These are phyloP conservation scores for Spathaspora sp. DNA, from an alignment of 1,139 yeast genomes.

Conservation along the genomic window DNA sequence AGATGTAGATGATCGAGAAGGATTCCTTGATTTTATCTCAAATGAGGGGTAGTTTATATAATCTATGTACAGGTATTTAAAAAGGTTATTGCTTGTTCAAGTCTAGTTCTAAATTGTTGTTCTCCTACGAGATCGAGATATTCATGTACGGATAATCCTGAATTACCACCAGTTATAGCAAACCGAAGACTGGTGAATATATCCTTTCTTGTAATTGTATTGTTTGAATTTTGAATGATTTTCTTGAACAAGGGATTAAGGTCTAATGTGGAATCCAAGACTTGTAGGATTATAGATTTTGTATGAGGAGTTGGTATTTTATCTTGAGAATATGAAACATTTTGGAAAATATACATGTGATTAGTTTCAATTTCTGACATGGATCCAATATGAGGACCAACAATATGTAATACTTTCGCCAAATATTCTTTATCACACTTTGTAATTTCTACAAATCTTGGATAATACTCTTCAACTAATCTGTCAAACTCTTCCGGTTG, in stretches of 20 bases:
- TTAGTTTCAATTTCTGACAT: constrained; percentile 46
- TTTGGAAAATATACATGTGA: constrained; percentile 51
- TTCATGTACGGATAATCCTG: constrained; percentile 70
- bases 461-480: constrained; percentile 31
- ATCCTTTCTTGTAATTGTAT: constrained; percentile 38
- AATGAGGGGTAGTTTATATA: neutral
- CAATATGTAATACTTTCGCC: constrained; percentile 22
- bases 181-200: constrained; percentile 64
- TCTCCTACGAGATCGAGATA: constrained; percentile 58
- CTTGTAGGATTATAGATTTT: constrained; percentile 5
- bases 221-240: constrained; percentile 13
- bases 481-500: constrained; percentile 30
- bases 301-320: constrained; percentile 12
- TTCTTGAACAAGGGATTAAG: constrained; percentile 2
- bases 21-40: constrained; percentile 33
- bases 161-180: constrained; percentile 69
- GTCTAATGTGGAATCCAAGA: constrained; percentile 1
- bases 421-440: constrained; percentile 21
- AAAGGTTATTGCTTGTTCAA: constrained; percentile 22
- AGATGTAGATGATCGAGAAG: constrained; percentile 16
- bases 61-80: constrained; percentile 1
- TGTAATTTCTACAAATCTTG: constrained; percentile 18
- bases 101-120: constrained; percentile 39
- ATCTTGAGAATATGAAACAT: constrained; percentile 30
- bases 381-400: constrained; percentile 44